phyloP scores from a whole-genome alignment of 768 basidiomycete genomes.

The Tubosaeta brunneosetosa region DNA sequence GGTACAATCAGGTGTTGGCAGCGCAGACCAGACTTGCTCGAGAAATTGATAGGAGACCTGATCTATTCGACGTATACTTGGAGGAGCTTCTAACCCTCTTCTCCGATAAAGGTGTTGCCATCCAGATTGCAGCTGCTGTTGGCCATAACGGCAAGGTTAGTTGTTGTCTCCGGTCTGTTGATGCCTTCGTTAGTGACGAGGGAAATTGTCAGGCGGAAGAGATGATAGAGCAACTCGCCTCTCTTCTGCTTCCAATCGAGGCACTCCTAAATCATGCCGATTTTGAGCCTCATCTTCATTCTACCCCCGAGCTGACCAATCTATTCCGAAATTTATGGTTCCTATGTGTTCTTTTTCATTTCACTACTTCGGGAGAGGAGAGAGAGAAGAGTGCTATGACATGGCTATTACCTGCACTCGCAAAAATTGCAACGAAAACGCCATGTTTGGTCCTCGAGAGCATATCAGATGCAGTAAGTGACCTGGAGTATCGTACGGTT shows the following conservation, averaged over 20 bases:
- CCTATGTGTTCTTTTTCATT: conserved; percentile 80
- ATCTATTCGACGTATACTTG: conserved; percentile 75
- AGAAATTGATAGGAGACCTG: conserved; percentile 67
- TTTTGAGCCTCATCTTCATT: conserved; percentile 54
- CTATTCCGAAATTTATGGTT: conserved; percentile 96
- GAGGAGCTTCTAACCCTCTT: conserved; percentile 83
- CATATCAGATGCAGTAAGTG: conserved; percentile 77
- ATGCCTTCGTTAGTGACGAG: conserved; percentile 4
- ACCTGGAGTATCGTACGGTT: conserved; percentile 89
- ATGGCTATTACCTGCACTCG: conserved; percentile 73
- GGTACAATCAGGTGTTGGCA: conserved; percentile 60
- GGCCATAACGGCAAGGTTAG: conserved; percentile 64
- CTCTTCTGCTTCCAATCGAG: conserved; percentile 87
- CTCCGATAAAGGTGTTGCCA: conserved; percentile 85
- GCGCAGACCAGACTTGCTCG: conserved; percentile 88
- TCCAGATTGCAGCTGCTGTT: conserved; percentile 73
- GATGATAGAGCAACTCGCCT: conserved; percentile 83
- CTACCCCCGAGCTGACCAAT: conserved; percentile 57
- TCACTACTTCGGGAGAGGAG: conserved; percentile 46
- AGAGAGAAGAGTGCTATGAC: conserved; percentile 62
- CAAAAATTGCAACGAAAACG: conserved; percentile 80
- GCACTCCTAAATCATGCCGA: conserved; percentile 70
- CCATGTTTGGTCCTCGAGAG: conserved; percentile 81
- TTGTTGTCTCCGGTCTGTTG: conserved; percentile 5
- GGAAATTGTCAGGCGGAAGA: conserved; percentile 55